Evolutionary conservation across 495 filamentous ascomycete genomes (phyloP), one percentile per base, ranked within the genome.

Genomic region (Aspergillus saccharolyticus): DNA sequence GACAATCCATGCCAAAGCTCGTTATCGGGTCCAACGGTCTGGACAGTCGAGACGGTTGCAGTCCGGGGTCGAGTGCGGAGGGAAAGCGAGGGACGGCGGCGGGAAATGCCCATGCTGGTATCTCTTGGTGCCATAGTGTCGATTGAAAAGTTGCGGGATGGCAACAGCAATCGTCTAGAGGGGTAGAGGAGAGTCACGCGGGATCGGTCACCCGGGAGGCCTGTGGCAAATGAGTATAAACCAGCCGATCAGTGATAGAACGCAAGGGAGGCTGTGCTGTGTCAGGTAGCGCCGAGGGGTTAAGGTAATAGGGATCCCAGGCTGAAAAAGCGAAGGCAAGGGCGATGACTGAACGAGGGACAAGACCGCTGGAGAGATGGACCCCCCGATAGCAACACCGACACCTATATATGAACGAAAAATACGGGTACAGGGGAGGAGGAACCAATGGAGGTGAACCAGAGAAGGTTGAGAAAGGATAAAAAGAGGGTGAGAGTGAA

Each of bases 101-200:
- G 68, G 19, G 68, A 53, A 39, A 72, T 54, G 60, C 58, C 54
- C 30, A 53, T 44, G 50, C 54, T 61, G 17, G 50, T 53, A 44
- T 78, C 72, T 63, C 69, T 65, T 57, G 68, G 69, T 57, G 72
- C 67, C 75, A 78, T 78, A 45, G 63, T 59, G 60, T 39, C 12
- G 25, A 9, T 24, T 39, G 25, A 3, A 39, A 39, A 12, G 4
- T 10, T 39, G 12, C 12, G 12, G 14, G 33, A 39, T 2, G 5
- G 5, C n/a, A n/a, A n/a, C n/a, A n/a, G 10, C 12, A 12, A 39
- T 12, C 33, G 33, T 3, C 17, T 15, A 50, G 16, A 24, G 47
- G 24, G 47, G 16, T 24, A 50, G 22, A 50, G 47, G 22, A 50
- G n/a, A 30, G 47, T 28, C 47, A 50, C 47, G 47, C 47, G 47